A percentile compares a stretch with the other conserved stretches of the same genome.
phyloP scores from a whole-genome alignment of 495 filamentous ascomycete genomes.

The Daldinia vernicosa region DNA sequence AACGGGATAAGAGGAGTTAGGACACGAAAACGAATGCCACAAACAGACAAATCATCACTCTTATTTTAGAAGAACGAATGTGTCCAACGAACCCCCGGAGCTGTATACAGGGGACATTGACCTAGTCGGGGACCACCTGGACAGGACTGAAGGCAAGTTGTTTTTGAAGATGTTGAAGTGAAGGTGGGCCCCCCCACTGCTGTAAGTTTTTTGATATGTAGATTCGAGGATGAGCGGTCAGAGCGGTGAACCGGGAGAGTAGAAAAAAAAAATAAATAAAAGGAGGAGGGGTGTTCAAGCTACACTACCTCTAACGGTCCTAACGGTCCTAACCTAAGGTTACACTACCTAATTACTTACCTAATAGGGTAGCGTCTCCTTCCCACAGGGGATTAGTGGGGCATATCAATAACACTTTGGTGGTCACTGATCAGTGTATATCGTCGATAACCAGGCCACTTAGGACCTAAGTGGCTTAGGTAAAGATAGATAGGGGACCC shows the following conservation, averaged over 20 bases:
- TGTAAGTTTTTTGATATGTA: slow-evolving; percentile 37
- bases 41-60: slow-evolving; percentile 28
- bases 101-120: slow-evolving; percentile 29
- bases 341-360: slow-evolving; percentile 35
- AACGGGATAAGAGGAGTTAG: not conserved
- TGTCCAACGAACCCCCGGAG: slow-evolving; percentile 25
- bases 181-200: slow-evolving; percentile 29
- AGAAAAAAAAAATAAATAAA: slow-evolving; percentile 5
- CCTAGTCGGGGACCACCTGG: slow-evolving; percentile 18
- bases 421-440: not conserved
- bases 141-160: slow-evolving; percentile 13
- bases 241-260: slow-evolving; percentile 34
- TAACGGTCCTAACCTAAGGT: no score
- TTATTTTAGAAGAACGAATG: slow-evolving; percentile 32
- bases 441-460: not conserved
- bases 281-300: slow-evolving; percentile 26
- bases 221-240: slow-evolving; percentile 27
- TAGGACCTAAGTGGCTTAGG: no score
- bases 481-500: not conserved
- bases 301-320: no score
- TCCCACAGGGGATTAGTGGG: slow-evolving; percentile 30
- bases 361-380: slow-evolving; percentile 12
- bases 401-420: not conserved
- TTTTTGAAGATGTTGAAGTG: slow-evolving; percentile 42
- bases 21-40: slow-evolving; percentile 6